Conservation (phyloP, 1,284 basidiomycete genomes). For the Austroboletus olivaceoglutinosus region DNA sequence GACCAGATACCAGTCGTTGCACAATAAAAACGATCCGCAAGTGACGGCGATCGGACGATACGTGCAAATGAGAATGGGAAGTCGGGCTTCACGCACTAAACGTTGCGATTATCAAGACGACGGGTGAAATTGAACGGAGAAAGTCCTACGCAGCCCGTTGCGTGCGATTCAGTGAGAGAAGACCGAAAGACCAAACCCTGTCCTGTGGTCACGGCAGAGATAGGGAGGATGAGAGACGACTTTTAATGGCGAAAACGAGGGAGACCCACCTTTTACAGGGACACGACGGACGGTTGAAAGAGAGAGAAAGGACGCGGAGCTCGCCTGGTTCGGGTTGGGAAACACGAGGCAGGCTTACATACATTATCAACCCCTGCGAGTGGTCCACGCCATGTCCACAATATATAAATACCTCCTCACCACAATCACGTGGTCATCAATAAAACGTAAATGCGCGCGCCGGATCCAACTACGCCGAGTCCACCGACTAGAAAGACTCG, state of each 20-base stretch:
- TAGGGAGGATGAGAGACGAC: neutral
- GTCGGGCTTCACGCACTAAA: slow-evolving; percentile 9
- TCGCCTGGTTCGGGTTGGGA: slow-evolving; percentile 27
- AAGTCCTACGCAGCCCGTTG: slow-evolving; percentile 30
- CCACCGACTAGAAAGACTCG: no score
- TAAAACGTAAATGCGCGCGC: no score
- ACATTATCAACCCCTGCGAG: slow-evolving; percentile 8
- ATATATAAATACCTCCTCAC: slow-evolving; percentile 4
- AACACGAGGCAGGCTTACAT: slow-evolving; percentile 34
- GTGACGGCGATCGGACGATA: slow-evolving; percentile 7
- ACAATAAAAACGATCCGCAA: slow-evolving; percentile 7
- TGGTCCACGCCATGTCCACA: slow-evolving; percentile 10
- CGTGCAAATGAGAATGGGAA: slow-evolving; percentile 11
- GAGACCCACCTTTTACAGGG: slow-evolving; percentile 22
- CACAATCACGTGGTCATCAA: slow-evolving; percentile 24
- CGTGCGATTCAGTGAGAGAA: slow-evolving; percentile 8
- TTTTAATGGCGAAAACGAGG: neutral
- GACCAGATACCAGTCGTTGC: slow-evolving; percentile 6
- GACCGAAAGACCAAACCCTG: neutral
- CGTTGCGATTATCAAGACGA: slow-evolving; percentile 24
- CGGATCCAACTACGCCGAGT: no score
- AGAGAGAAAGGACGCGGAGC: slow-evolving; percentile 20
- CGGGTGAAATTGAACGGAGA: slow-evolving; percentile 22
- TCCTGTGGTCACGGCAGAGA: neutral
- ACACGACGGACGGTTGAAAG: slow-evolving; percentile 22